phyloP scores from a whole-genome alignment of 345 rosid species.

The Gossypium stocksii region DNA sequence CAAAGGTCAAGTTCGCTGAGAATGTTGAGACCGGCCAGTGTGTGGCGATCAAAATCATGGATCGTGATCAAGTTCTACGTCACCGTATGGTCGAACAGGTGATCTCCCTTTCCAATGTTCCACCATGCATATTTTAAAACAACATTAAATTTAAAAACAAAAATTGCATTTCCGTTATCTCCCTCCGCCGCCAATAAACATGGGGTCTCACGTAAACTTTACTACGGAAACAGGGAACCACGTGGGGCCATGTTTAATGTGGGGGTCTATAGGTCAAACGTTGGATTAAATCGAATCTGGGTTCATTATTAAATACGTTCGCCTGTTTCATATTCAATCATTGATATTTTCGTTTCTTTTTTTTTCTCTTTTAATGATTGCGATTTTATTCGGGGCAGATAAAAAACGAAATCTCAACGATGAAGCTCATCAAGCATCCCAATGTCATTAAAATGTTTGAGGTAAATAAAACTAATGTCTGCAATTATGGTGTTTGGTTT shows the following conservation, averaged over 20 bases:
- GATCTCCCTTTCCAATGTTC: not conserved
- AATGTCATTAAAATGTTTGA: slow-evolving; percentile 77
- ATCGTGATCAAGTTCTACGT: slow-evolving; percentile 64
- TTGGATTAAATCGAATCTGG: not conserved
- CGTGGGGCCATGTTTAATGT: not conserved
- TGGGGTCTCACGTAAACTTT: too few species aligned
- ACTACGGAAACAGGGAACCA: not conserved
- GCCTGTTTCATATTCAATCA: not conserved
- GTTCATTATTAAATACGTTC: not conserved
- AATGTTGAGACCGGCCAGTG: slow-evolving; percentile 52
- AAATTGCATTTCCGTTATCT: too few species aligned
- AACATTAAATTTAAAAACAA: not conserved
- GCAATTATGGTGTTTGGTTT: not conserved
- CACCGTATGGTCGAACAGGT: slow-evolving; percentile 95
- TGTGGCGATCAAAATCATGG: slow-evolving; percentile 81
- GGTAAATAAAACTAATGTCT: slow-evolving; percentile 31
- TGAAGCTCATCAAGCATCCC: slow-evolving; percentile 96
- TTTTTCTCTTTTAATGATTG: too few species aligned
- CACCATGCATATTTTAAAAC: not conserved
- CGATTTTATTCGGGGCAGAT: slow-evolving; percentile 38
- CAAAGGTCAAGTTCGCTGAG: slow-evolving; percentile 80
- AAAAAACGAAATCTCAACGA: slow-evolving; percentile 82
- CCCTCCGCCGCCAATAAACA: too few species aligned
- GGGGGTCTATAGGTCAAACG: not conserved
- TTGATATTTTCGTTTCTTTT: too few species aligned